A percentile compares a stretch with the other conserved stretches of the same genome.
Evolutionary conservation across 1,284 basidiomycete genomes (phyloP).

Genomic region (Mycena citricolor): DNA sequence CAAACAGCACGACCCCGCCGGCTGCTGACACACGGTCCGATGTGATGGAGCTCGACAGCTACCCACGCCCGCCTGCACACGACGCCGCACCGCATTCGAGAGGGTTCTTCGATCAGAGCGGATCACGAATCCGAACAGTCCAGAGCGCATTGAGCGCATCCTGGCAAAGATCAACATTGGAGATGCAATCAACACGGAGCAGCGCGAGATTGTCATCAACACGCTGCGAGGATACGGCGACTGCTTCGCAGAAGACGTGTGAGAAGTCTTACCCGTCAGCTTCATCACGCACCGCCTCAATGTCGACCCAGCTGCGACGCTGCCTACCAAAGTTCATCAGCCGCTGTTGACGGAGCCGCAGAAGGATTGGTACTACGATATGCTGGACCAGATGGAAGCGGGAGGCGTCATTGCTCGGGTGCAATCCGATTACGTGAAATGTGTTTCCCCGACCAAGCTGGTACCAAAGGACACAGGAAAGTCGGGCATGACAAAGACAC

Average conservation of each 20-base stretch:
- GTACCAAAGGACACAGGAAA: slow-evolving; percentile 6
- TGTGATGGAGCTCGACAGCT: background rate
- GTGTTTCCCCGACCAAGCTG: slow-evolving; percentile 1
- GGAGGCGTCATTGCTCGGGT: background rate
- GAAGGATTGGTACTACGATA: slow-evolving; percentile 25
- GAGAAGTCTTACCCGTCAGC: slow-evolving; percentile 25
- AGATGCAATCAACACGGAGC: background rate
- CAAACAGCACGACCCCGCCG: slow-evolving; percentile 6
- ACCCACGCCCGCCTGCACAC: background rate
- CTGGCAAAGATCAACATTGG: slow-evolving; percentile 17
- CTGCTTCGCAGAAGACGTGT: slow-evolving; percentile 29
- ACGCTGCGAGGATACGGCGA: slow-evolving; percentile 26
- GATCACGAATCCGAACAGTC: slow-evolving; percentile 3
- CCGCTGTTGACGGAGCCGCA: slow-evolving; percentile 29
- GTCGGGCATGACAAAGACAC: no score
- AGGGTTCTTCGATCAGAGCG: background rate
- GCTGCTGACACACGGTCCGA: background rate
- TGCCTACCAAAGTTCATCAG: slow-evolving; percentile 26
- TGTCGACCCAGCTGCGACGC: slow-evolving; percentile 20
- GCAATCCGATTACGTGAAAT: slow-evolving; percentile 4
- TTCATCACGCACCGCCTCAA: slow-evolving; percentile 26
- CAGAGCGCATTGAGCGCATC: background rate
- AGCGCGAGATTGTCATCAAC: background rate
- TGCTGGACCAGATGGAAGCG: slow-evolving; percentile 35
- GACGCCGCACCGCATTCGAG: background rate